Evolutionary conservation across 1,284 basidiomycete species (phyloP).

Genomic region (Sphaerobolus stellatus): DNA sequence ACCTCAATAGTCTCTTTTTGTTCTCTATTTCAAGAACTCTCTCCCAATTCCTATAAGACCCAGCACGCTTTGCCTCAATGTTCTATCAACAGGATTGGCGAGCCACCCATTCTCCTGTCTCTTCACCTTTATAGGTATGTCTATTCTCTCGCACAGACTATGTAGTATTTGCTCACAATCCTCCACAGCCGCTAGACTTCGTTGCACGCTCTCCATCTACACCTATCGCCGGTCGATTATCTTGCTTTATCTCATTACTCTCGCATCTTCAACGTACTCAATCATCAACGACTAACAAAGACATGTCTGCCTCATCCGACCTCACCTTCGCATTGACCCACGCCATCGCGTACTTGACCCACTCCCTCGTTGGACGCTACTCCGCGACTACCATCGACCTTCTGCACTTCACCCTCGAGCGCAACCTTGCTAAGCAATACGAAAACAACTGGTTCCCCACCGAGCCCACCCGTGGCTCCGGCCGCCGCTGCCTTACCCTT

Average conservation of each 20-base stretch:
- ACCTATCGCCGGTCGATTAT: conserved; percentile 16
- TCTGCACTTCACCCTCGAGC: conserved; percentile 67
- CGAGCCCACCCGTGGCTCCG: conserved; percentile 64
- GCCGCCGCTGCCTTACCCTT: conserved; percentile 70
- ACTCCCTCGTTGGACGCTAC: conserved; percentile 55
- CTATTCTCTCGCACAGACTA: conserved; percentile 17
- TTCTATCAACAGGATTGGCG: conserved; percentile 33
- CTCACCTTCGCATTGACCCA: conserved; percentile 68
- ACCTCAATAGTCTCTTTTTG: no score
- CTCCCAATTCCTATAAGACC: conserved; percentile 40
- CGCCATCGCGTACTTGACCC: conserved; percentile 68
- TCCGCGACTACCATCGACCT: conserved; percentile 58
- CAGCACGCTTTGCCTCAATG: conserved; percentile 15
- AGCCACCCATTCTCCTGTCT: conserved; percentile 31
- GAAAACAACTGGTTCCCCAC: conserved; percentile 60
- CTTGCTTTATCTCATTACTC: background rate
- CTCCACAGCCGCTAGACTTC: conserved; percentile 34
- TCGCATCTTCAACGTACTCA: conserved; percentile 11
- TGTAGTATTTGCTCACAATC: conserved; percentile 10
- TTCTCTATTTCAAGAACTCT: no score
- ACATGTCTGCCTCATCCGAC: conserved; percentile 45
- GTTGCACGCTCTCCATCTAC: conserved; percentile 24
- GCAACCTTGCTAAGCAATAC: conserved; percentile 65
- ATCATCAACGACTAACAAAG: conserved; percentile 42
- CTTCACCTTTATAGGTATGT: conserved; percentile 31